Conservation (phyloP, 1,284 basidiomycete species). For the Chiua sp. region DNA sequence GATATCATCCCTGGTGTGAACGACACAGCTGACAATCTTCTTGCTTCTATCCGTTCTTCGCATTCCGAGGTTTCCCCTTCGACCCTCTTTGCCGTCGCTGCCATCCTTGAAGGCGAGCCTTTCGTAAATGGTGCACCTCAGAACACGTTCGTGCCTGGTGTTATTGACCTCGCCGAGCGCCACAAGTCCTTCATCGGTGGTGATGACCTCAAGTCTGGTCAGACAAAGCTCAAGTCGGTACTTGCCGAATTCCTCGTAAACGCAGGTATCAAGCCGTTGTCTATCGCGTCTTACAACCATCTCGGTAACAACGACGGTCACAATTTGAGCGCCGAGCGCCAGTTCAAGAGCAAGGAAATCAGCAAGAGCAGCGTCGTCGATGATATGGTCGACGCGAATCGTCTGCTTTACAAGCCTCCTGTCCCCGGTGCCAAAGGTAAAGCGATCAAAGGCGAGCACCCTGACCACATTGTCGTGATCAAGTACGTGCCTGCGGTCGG, state of each 20-base stretch:
- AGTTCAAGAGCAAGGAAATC: slow-evolving; percentile 99
- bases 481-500: slow-evolving; percentile 95
- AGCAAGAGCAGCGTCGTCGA: slow-evolving; percentile 97
- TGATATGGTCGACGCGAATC: slow-evolving; percentile 95
- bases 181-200: slow-evolving; percentile 95
- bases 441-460: slow-evolving; percentile 91
- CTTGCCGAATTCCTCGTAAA: slow-evolving; percentile 95
- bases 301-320: slow-evolving; percentile 98
- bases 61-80: slow-evolving; percentile 96
- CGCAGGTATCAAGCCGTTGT: slow-evolving; percentile 98
- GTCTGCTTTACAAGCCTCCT: slow-evolving; percentile 87
- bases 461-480: slow-evolving; percentile 97
- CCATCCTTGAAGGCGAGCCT: slow-evolving; percentile 94
- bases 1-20: slow-evolving; percentile 95
- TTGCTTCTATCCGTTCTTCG: slow-evolving; percentile 82
- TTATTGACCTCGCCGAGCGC: slow-evolving; percentile 91
- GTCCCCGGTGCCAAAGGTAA: slow-evolving; percentile 65
- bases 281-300: slow-evolving; percentile 98
- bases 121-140: slow-evolving; percentile 99
- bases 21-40: slow-evolving; percentile 91
- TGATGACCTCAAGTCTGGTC: slow-evolving; percentile 96
- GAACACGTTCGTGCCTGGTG: slow-evolving; percentile 99
- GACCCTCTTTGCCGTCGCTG: slow-evolving; percentile 94
- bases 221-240: slow-evolving; percentile 95
- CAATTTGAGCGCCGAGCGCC: slow-evolving; percentile 90